These are phyloP conservation scores for Earliella scabrosa DNA, from an alignment of 1,284 basidiomycete species.

Conservation along the genomic window DNA sequence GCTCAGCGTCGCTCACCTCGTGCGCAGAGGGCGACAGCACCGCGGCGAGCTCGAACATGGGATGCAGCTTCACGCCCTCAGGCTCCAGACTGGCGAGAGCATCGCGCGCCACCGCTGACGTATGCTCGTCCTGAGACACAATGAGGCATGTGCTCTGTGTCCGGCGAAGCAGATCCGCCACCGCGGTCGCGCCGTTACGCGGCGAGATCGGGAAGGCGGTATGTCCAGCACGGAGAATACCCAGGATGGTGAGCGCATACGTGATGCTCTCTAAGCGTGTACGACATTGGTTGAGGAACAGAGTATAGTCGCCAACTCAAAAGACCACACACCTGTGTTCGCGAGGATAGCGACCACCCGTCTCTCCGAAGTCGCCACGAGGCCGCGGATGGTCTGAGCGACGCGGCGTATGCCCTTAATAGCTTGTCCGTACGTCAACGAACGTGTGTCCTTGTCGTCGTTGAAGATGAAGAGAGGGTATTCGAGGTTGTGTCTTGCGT, in stretches of 20 bases:
- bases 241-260: constrained; percentile 31
- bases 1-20: background rate
- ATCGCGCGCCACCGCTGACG: background rate
- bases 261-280: constrained; percentile 33
- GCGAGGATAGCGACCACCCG: background rate
- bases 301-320: no score
- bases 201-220: constrained; percentile 41
- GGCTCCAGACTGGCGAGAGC: background rate
- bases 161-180: constrained; percentile 39
- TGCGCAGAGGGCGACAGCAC: background rate
- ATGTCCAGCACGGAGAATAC: constrained; percentile 30
- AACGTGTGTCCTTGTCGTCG: background rate
- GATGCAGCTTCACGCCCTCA: background rate
- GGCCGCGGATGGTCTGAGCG: background rate
- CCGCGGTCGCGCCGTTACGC: constrained; percentile 40
- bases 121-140: constrained; percentile 20
- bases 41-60: constrained; percentile 11
- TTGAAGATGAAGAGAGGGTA: constrained; percentile 37
- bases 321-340: background rate
- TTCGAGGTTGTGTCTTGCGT: constrained; percentile 34
- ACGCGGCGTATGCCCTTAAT: background rate
- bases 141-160: constrained; percentile 31
- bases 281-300: no score
- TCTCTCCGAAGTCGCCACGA: background rate
- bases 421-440: background rate